Evolutionary conservation across 2,329 filamentous ascomycete species (phyloP).

Genomic region (Raffaelea ambrosiae): DNA sequence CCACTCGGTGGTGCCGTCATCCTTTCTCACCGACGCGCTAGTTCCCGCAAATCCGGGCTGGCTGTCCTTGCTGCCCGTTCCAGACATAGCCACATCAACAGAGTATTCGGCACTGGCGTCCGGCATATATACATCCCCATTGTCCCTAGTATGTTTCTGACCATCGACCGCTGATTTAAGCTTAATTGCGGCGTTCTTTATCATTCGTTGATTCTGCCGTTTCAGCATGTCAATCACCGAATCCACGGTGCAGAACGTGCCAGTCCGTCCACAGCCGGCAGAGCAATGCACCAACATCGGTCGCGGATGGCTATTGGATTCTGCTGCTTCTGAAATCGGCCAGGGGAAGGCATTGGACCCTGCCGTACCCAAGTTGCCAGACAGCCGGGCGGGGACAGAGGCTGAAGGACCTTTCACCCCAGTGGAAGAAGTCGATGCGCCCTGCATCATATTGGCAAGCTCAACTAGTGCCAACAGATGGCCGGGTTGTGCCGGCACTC

Average conservation of each 20-base stretch:
- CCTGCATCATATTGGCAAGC: constrained; percentile 68
- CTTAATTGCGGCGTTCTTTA: not conserved
- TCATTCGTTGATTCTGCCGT: constrained; percentile 47
- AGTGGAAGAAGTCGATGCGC: constrained; percentile 31
- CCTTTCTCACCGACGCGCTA: not conserved
- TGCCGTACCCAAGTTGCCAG: not conserved
- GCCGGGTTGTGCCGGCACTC: constrained; percentile 77
- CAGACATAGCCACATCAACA: not conserved
- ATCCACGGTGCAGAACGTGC: constrained; percentile 94
- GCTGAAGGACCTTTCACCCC: not conserved
- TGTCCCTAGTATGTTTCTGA: too few relatives aligned
- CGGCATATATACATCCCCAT: too few relatives aligned
- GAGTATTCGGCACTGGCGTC: too few relatives aligned
- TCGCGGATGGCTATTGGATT: constrained; percentile 40
- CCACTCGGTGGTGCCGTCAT: not conserved
- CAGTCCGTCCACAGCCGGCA: constrained; percentile 89
- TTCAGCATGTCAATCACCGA: constrained; percentile 95
- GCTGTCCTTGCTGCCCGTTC: not conserved
- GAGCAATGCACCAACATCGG: constrained; percentile 93
- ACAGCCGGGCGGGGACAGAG: too few relatives aligned
- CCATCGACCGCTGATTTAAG: too few relatives aligned
- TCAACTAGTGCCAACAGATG: constrained; percentile 87
- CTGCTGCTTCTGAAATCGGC: constrained; percentile 51
- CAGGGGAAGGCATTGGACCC: constrained; percentile 19
- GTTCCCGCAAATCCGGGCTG: too few relatives aligned